Evolutionary conservation across 2,329 filamentous ascomycete species (phyloP).

Genomic region (Zelopaecilomyces penicillatus): DNA sequence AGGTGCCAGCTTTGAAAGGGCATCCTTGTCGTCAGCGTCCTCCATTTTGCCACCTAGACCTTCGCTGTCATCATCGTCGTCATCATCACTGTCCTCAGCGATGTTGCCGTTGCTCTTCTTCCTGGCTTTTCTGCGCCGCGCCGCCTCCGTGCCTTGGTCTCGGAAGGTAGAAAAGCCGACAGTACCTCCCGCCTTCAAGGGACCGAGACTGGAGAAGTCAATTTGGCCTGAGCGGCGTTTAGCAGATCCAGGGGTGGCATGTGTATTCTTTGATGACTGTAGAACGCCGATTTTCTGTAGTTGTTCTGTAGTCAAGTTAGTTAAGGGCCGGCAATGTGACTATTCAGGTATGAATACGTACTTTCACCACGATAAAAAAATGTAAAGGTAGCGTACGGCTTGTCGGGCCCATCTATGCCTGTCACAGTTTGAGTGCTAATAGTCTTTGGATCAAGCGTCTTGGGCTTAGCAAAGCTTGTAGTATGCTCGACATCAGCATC

Average conservation of each 20-base stretch:
- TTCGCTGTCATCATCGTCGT: conserved; percentile 59
- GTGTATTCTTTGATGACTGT: conserved; percentile 55
- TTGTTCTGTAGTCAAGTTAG: conserved; percentile 57
- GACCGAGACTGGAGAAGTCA: conserved; percentile 77
- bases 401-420: conserved; percentile 90
- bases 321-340: neutral
- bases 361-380: conserved; percentile 96
- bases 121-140: conserved; percentile 46
- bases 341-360: conserved; percentile 36
- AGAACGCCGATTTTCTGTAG: conserved; percentile 93
- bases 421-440: conserved; percentile 99
- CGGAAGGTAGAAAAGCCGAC: conserved; percentile 87
- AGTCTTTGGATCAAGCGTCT: conserved; percentile 89
- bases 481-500: conserved; percentile 91
- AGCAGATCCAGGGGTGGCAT: conserved; percentile 49
- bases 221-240: conserved; percentile 77
- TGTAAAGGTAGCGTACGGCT: conserved; percentile 93
- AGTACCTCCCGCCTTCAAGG: conserved; percentile 77
- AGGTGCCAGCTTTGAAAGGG: conserved; percentile 47
- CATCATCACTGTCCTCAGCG: conserved; percentile 63
- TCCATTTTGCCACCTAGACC: conserved; percentile 59
- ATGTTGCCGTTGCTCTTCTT: conserved; percentile 62
- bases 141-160: conserved; percentile 52
- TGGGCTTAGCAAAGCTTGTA: conserved; percentile 94
- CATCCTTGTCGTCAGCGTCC: conserved; percentile 51